A percentile compares a stretch with the other conserved stretches of the same genome.
phyloP scores from a whole-genome alignment of 1,284 basidiomycete species.

The Trichosporon asahii region DNA sequence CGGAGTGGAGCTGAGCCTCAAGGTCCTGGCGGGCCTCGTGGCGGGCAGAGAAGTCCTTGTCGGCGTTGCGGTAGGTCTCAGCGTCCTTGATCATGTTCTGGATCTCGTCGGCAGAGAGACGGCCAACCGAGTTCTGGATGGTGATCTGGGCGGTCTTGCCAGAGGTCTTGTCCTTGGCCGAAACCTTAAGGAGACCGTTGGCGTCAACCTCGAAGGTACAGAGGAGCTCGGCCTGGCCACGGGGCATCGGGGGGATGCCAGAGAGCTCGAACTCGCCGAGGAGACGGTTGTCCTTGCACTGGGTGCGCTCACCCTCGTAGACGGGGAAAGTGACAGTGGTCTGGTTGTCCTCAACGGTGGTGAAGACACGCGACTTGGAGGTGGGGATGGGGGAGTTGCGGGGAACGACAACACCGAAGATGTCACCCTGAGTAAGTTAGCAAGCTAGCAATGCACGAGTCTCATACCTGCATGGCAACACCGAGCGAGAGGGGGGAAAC shows the following conservation, averaged over 20 bases:
- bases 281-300: slow-evolving; percentile 93
- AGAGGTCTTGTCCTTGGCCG: slow-evolving; percentile 88
- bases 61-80: slow-evolving; percentile 90
- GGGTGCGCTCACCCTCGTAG: slow-evolving; percentile 86
- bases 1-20: slow-evolving; percentile 91
- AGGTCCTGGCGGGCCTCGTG: slow-evolving; percentile 96
- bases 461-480: slow-evolving; percentile 79
- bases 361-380: slow-evolving; percentile 94
- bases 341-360: slow-evolving; percentile 98
- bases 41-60: slow-evolving; percentile 93
- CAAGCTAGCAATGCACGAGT: too few species aligned
- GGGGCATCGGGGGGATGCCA: slow-evolving; percentile 93
- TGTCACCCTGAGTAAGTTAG: slow-evolving; percentile 62
- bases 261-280: slow-evolving; percentile 97
- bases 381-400: slow-evolving; percentile 97
- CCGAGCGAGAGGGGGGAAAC: slow-evolving; percentile 93
- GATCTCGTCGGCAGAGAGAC: slow-evolving; percentile 89
- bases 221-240: slow-evolving; percentile 92
- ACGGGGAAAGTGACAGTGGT: slow-evolving; percentile 97
- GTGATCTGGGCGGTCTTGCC: slow-evolving; percentile 91
- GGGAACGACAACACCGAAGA: slow-evolving; percentile 86
- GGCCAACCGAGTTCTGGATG: slow-evolving; percentile 82
- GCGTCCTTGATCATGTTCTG: slow-evolving; percentile 99
- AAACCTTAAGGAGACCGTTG: slow-evolving; percentile 89
- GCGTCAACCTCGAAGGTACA: slow-evolving; percentile 97